phyloP scores from a whole-genome alignment of 306 rosid species.

The Medicago arabica region DNA sequence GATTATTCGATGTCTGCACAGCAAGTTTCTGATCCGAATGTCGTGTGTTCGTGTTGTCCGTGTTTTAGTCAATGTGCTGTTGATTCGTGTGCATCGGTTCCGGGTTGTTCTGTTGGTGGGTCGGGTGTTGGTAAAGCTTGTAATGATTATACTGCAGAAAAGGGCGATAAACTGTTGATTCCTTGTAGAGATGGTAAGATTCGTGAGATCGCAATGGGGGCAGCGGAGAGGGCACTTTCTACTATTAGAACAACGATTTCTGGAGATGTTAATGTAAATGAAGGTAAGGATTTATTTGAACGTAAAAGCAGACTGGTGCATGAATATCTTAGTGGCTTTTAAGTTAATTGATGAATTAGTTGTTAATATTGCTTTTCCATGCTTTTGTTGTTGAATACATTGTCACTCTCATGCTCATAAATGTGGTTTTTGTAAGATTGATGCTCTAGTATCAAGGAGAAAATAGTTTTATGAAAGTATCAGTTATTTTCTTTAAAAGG shows the following conservation, averaged over 20 bases:
- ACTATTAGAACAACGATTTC: slow-evolving; percentile 50
- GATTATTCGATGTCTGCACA: slow-evolving; percentile 47
- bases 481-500: neutral
- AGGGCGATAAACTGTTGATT: slow-evolving; percentile 45
- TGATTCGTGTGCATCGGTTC: slow-evolving; percentile 51
- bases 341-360: slow-evolving; percentile 6
- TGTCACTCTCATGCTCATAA: neutral
- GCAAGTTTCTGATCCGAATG: slow-evolving; percentile 58
- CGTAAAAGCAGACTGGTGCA: slow-evolving; percentile 22
- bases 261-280: slow-evolving; percentile 52
- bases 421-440: neutral
- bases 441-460: slow-evolving; percentile 14
- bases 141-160: slow-evolving; percentile 43
- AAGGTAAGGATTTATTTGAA: slow-evolving; percentile 58
- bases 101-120: slow-evolving; percentile 51
- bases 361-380: slow-evolving; percentile 17
- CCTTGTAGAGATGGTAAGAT: slow-evolving; percentile 57
- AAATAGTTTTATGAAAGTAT: slow-evolving; percentile 11
- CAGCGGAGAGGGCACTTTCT: slow-evolving; percentile 79
- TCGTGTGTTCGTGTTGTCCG: slow-evolving; percentile 60
- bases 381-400: neutral
- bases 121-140: slow-evolving; percentile 50
- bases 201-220: slow-evolving; percentile 67
- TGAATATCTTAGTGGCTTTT: slow-evolving; percentile 21
- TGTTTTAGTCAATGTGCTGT: slow-evolving; percentile 47